These are phyloP conservation scores for Proliferodiscus dingleyae DNA, from an alignment of 2,329 filamentous ascomycete genomes.

Conservation along the genomic window DNA sequence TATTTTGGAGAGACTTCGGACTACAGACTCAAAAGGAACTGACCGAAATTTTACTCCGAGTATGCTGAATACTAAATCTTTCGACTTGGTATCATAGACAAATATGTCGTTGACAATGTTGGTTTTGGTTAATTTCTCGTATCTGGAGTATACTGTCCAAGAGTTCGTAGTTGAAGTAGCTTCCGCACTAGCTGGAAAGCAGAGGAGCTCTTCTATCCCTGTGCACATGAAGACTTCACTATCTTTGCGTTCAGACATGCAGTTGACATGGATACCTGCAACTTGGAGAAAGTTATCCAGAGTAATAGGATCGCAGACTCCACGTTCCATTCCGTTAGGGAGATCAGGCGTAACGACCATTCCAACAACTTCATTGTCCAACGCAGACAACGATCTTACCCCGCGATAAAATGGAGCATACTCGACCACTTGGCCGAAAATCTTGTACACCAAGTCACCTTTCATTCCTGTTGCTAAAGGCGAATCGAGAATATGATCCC, in stretches of 20 bases:
- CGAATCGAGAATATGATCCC: neutral
- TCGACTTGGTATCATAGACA: conserved; percentile 2
- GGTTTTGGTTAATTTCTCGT: neutral
- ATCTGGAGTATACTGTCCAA: conserved; percentile 9
- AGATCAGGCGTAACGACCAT: neutral
- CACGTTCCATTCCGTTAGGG: neutral
- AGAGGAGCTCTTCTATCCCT: neutral
- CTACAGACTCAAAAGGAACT: too few relatives aligned
- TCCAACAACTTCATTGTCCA: neutral
- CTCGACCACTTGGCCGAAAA: neutral
- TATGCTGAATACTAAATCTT: neutral
- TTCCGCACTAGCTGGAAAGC: neutral
- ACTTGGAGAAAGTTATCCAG: conserved; percentile 34
- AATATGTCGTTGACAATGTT: conserved; percentile 3
- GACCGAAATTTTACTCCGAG: neutral
- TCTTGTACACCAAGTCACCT: neutral
- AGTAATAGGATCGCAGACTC: neutral
- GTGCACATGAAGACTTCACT: neutral
- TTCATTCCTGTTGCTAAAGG: neutral
- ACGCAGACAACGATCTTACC: neutral
- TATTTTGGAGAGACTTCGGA: too few relatives aligned
- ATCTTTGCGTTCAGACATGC: neutral
- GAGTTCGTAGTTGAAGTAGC: neutral
- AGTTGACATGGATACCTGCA: conserved; percentile 24
- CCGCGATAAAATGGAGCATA: neutral